These are phyloP conservation scores for Cyamopsis tetragonoloba DNA, from an alignment of 306 rosid genomes.

Conservation along the genomic window DNA sequence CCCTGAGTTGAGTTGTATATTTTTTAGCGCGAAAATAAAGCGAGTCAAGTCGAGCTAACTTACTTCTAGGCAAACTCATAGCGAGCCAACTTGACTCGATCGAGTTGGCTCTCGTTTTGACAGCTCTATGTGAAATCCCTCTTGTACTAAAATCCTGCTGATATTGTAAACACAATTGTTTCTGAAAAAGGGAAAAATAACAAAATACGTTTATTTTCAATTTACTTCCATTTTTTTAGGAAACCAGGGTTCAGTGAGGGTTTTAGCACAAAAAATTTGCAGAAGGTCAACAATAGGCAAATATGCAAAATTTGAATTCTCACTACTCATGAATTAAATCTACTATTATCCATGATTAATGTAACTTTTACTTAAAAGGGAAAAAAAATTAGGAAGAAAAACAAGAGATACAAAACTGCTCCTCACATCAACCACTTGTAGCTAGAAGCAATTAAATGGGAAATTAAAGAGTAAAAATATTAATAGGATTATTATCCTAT, in stretches of 20 bases:
- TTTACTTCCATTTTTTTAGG: neutral
- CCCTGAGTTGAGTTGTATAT: too few species aligned
- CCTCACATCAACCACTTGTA: neutral
- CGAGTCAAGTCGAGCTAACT: too few species aligned
- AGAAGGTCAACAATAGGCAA: neutral
- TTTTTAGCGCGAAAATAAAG: too few species aligned
- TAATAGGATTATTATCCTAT: constrained; percentile 4
- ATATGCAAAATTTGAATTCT: neutral
- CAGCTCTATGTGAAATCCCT: too few species aligned
- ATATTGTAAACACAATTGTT: too few species aligned
- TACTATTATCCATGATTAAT: too few species aligned
- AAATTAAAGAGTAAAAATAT: neutral
- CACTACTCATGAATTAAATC: too few species aligned
- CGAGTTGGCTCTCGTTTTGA: too few species aligned
- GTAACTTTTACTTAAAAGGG: neutral
- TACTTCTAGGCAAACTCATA: too few species aligned
- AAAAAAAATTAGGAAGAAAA: neutral
- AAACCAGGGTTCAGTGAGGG: neutral
- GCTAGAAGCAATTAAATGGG: neutral
- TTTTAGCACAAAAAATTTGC: neutral
- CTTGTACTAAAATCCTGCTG: too few species aligned
- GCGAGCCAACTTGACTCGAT: too few species aligned
- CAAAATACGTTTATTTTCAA: neutral
- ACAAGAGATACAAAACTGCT: constrained; percentile 21
- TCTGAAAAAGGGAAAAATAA: too few species aligned